Base-by-base conservation (phyloP, 768 basidiomycete genomes). In the Leccinum disarticulatum region DNA sequence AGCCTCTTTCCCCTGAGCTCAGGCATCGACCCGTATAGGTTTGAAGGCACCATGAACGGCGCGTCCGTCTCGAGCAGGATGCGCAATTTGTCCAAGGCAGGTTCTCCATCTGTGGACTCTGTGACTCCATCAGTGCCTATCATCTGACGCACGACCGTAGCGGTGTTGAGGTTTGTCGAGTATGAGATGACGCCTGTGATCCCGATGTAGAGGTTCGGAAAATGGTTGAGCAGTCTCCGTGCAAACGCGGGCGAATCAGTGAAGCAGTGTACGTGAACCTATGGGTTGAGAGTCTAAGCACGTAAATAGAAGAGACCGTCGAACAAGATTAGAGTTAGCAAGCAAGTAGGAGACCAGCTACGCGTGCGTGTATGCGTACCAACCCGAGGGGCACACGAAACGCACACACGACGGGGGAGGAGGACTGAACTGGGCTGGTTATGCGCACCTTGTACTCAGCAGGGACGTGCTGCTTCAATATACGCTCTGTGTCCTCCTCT, bases 191-290 rank as follows among this genome's bases (percentile, higher is more conserved):
- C 92, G 79, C 89, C 90, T 3, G 92, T 94, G 52, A 95, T 83
- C 3, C 93, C 93, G 52, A 94, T 91, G 69, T 82, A 88, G 14
- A 93, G 82, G 68, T 93, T 91, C 0, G 89, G 84, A 70, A 93
- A 95, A 64, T 91, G 82, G 15, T 82, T 83, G 1, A 94, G 77
- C 15, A 95, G 77, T 3, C 87, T 80, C 41, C 77, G 77, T 0
- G 87, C 93, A 63, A 93, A 87, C 19, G 78, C 85, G 1, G 90
- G 90, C 0, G 87, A 78, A 70, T 94, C 92, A 1, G 92, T 93
- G 72, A 90, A 95, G 68, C 93, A 95, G 64, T 95, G 93, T 5
- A 95, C 79, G 66, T 95, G 93, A 30, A 95, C 87, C 87, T 91
- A 60, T 43, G 38, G 3, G 31, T 9, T 3, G 1, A 6, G 47